phyloP scores from a whole-genome alignment of 768 basidiomycete genomes.

The Suillus luteus region DNA sequence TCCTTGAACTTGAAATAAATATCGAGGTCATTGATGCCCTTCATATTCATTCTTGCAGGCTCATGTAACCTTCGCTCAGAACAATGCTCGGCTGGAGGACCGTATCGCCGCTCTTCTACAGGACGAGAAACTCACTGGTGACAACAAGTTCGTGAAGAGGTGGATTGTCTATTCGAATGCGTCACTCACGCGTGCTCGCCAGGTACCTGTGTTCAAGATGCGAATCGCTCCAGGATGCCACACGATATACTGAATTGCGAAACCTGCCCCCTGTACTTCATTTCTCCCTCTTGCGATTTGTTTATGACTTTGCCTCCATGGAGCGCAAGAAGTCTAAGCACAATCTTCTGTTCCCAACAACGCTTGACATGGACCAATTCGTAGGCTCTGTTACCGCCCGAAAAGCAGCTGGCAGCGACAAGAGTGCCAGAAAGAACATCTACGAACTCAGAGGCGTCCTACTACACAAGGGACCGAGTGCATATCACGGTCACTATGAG shows the following conservation, averaged over 20 bases:
- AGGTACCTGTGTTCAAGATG: conserved; percentile 86
- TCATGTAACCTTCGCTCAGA: conserved; percentile 40
- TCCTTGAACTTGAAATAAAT: conserved; percentile 87
- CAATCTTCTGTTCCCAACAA: conserved; percentile 71
- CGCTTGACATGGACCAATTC: conserved; percentile 73
- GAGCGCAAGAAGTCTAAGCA: conserved; percentile 89
- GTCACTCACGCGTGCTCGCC: conserved; percentile 9
- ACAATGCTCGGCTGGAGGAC: conserved; percentile 72
- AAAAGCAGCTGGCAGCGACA: conserved; percentile 19
- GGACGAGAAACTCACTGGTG: conserved; percentile 74
- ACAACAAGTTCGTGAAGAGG: conserved; percentile 64
- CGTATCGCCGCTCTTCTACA: conserved; percentile 65
- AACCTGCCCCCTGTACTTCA: conserved; percentile 86
- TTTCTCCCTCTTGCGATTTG: conserved; percentile 91
- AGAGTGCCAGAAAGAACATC: conserved; percentile 32
- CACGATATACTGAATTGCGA: conserved; percentile 69
- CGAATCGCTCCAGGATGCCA: conserved; percentile 72
- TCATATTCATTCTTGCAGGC: conserved; percentile 4
- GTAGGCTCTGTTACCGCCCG: conserved; percentile 38
- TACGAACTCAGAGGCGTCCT: conserved; percentile 88
- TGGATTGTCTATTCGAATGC: background rate
- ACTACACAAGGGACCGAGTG: conserved; percentile 88
- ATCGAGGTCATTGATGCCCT: conserved; percentile 53
- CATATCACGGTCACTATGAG: conserved; percentile 89
- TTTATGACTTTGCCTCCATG: conserved; percentile 77